Evolutionary conservation across 2,329 filamentous ascomycete genomes (phyloP).

Genomic region (Colletotrichum filicis): DNA sequence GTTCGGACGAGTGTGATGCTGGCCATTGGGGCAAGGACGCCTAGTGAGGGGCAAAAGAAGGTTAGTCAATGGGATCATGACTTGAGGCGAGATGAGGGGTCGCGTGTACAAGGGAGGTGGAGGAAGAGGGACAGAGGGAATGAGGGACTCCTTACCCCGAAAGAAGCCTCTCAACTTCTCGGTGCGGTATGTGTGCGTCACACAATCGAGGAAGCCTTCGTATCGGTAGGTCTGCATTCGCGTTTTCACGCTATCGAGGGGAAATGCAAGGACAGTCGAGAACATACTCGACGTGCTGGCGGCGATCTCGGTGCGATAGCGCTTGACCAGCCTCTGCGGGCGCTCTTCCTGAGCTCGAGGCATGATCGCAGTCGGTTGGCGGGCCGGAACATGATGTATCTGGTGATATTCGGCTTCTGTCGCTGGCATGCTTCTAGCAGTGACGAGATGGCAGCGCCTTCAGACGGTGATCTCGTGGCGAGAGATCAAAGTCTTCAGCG

Average conservation of each 20-base stretch:
- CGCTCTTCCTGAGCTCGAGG: conserved; percentile 43
- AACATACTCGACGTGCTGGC: conserved; percentile 82
- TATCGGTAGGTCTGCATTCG: conserved; percentile 90
- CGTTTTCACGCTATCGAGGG: conserved; percentile 89
- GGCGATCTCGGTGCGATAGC: conserved; percentile 83
- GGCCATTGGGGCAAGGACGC: conserved; percentile 82
- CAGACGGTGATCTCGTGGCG: conserved; percentile 59
- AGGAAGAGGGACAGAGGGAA: not conserved
- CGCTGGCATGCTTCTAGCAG: conserved; percentile 48
- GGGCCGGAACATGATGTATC: conserved; percentile 56
- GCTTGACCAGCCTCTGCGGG: conserved; percentile 69
- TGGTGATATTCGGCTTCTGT: conserved; percentile 48
- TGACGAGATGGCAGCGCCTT: conserved; percentile 52
- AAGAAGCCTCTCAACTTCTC: conserved; percentile 84
- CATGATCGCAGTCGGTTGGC: conserved; percentile 55
- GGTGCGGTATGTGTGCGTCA: conserved; percentile 78
- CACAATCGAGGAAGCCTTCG: conserved; percentile 78
- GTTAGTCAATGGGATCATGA: conserved; percentile 39
- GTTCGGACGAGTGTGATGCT: conserved; percentile 83
- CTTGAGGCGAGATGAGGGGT: conserved; percentile 15
- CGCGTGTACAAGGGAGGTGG: conserved; percentile 19
- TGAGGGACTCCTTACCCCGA: conserved; percentile 65
- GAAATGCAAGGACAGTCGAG: conserved; percentile 84
- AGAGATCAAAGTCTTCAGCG: conserved; percentile 69
- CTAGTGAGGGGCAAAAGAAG: conserved; percentile 50